Base-by-base conservation (phyloP, 2,329 filamentous ascomycete species). In the Raffaelea albimanens region DNA sequence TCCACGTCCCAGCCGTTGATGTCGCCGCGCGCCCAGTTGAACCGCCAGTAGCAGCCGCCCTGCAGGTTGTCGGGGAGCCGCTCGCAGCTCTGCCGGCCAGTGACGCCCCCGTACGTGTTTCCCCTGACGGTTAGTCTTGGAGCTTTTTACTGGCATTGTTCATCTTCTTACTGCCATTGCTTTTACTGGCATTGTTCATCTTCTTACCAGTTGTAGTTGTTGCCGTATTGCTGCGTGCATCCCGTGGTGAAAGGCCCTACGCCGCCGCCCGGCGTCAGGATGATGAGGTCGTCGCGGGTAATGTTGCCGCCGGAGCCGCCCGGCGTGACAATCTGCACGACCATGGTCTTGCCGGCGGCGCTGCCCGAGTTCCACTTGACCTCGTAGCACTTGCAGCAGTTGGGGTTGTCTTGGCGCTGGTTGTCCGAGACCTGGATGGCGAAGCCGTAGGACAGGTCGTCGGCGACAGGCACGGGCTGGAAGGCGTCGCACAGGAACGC, bases 331-430 rank as follows among this genome's bases (percentile, higher is more conserved):
- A 53, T 42, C 47, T 56, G 54, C 10, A 55, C 53, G 18, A 54
- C 40, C 53, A 55, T 57, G 20, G 39, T 50, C 52, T 55, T 57
- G 42, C 55, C 55, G 9, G 40, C 50, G 2, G 55, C 55, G 11
- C 23, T 36, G 22, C 56, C 56, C 13, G 48, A 47, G 1, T 51
- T 39, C 56, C 56, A 57, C 31, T 50, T 20, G 19, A 57, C 43
- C 44, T 56, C 43, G 48, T 52, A 53, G 50, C 56, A 57, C 43
- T 55, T 54, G 51, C 56, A 57, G 53, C 56, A 57, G 44, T 51
- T 53, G 31, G 54, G 39, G 34, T 55, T 53, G 49, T 52, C 52
- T 20, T 48, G 43, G n/a, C 45, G 40, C 40, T 53, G 48, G 43
- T 45, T 49, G 33, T 51, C 51, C 16, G 51, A 51, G 11, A 54